Percentiles rank a stretch among this genome's conserved stretches.
Conservation (phyloP, 192 early-diverging fungal species). For the Coemansia asiatica region DNA sequence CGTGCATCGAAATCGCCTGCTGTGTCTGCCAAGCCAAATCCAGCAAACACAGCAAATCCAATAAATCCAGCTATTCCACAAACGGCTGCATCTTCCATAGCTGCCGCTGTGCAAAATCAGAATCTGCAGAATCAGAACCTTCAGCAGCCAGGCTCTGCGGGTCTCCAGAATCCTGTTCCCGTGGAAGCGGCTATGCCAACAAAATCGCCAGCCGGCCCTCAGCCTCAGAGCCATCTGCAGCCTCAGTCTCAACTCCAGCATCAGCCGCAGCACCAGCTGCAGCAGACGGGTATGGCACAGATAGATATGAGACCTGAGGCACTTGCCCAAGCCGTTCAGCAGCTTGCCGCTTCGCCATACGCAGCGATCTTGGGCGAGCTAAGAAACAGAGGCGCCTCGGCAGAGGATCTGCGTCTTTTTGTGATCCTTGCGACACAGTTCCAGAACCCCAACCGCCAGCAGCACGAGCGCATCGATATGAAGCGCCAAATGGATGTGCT, state of each 20-base stretch:
- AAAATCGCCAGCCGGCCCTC: too few relatives aligned
- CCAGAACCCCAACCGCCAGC: constrained; percentile 2
- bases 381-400: not conserved
- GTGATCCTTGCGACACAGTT: not conserved
- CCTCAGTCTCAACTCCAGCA: not conserved
- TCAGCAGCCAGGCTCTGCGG: too few relatives aligned
- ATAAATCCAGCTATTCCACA: constrained; percentile 8
- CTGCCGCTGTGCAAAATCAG: not conserved
- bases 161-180: too few relatives aligned
- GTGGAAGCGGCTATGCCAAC: too few relatives aligned
- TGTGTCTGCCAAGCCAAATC: constrained; percentile 18
- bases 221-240: too few relatives aligned
- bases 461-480: constrained; percentile 2
- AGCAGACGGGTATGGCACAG: not conserved
- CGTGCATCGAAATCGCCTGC: constrained; percentile 45
- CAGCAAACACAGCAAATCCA: too few relatives aligned
- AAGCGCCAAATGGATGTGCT: not conserved
- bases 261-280: not conserved
- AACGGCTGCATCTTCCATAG: not conserved
- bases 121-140: not conserved
- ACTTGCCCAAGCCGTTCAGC: not conserved
- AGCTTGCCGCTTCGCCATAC: not conserved
- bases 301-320: not conserved
- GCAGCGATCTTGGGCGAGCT: constrained; percentile 2
- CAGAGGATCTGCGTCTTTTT: not conserved